phyloP scores from a whole-genome alignment of 805 yeast genomes.

The Starmerella floris region DNA sequence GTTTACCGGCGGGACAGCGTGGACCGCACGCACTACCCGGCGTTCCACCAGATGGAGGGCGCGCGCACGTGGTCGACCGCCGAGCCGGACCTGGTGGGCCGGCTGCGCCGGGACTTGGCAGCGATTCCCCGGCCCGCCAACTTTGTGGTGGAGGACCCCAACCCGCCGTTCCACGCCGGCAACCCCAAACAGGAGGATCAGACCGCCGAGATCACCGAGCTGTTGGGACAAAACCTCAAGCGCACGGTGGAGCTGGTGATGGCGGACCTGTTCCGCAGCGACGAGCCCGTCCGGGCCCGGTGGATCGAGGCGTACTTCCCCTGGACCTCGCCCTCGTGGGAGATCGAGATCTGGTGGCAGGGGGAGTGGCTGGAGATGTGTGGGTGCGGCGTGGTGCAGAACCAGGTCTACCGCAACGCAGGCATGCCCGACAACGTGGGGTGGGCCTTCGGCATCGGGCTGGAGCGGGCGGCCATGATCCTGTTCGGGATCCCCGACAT shows the following conservation, averaged over 20 bases:
- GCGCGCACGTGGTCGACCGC: slow-evolving; percentile 68
- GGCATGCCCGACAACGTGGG: slow-evolving; percentile 55
- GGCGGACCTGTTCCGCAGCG: slow-evolving; percentile 56
- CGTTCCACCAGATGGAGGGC: slow-evolving; percentile 96
- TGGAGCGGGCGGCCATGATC: slow-evolving; percentile 91
- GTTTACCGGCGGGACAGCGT: slow-evolving; percentile 92
- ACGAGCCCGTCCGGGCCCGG: slow-evolving; percentile 68
- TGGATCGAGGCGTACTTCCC: slow-evolving; percentile 97
- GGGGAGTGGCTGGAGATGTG: slow-evolving; percentile 96
- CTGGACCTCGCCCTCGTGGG: slow-evolving; percentile 98
- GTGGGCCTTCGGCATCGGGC: slow-evolving; percentile 96
- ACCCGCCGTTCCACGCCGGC: slow-evolving; percentile 38
- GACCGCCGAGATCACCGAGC: slow-evolving; percentile 52
- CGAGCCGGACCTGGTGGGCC: slow-evolving; percentile 31
- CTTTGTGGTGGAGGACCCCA: slow-evolving; percentile 65
- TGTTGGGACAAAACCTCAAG: slow-evolving; percentile 67
- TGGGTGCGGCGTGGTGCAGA: slow-evolving; percentile 85
- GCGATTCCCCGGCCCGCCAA: slow-evolving; percentile 47
- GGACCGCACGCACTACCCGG: slow-evolving; percentile 93
- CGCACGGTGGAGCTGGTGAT: slow-evolving; percentile 75
- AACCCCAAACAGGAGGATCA: slow-evolving; percentile 77
- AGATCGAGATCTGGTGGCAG: slow-evolving; percentile 97
- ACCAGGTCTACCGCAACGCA: slow-evolving; percentile 60
- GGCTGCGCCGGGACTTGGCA: slow-evolving; percentile 46
- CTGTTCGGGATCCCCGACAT: slow-evolving; percentile 92